These are phyloP conservation scores for Boletus coccyginus DNA, from an alignment of 768 basidiomycete species.

Conservation along the genomic window DNA sequence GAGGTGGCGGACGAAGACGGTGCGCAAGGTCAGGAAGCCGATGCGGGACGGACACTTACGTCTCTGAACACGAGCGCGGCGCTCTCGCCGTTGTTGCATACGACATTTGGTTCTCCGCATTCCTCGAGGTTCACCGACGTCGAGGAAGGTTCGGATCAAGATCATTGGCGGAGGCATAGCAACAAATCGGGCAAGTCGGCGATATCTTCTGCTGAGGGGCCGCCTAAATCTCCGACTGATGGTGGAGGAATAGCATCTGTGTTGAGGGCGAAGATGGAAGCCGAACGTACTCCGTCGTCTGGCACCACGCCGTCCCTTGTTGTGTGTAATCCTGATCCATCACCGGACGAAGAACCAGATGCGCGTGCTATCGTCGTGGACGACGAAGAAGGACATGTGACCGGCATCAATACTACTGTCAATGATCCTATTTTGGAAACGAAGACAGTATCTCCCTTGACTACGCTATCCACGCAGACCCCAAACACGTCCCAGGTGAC, in stretches of 20 bases:
- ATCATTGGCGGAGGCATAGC: conserved; percentile 12
- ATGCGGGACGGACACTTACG: not conserved
- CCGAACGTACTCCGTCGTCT: not conserved
- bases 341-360: conserved; percentile 1
- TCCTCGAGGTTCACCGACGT: conserved; percentile 30
- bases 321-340: not conserved
- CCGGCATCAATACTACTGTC: conserved; percentile 7
- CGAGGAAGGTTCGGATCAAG: conserved; percentile 29
- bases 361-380: conserved; percentile 16
- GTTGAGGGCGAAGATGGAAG: conserved; percentile 16
- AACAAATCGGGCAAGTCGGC: conserved; percentile 15
- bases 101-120: conserved; percentile 41
- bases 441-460: conserved; percentile 9
- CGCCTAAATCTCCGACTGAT: conserved; percentile 9
- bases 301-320: not conserved
- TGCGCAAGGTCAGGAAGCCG: conserved; percentile 9
- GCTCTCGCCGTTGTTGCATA: conserved; percentile 40
- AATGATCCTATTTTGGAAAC: conserved; percentile 6
- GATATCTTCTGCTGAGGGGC: conserved; percentile 14
- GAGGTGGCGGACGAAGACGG: conserved; percentile 10
- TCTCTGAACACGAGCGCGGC: conserved; percentile 5
- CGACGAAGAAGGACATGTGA: conserved; percentile 8
- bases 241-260: conserved; percentile 18
- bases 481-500: conserved; percentile 9
- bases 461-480: conserved; percentile 8